A percentile compares a stretch with the other conserved stretches of the same genome.
Evolutionary conservation across 1,284 basidiomycete genomes (phyloP).

Genomic region (Sanguinoderma infundibulare): DNA sequence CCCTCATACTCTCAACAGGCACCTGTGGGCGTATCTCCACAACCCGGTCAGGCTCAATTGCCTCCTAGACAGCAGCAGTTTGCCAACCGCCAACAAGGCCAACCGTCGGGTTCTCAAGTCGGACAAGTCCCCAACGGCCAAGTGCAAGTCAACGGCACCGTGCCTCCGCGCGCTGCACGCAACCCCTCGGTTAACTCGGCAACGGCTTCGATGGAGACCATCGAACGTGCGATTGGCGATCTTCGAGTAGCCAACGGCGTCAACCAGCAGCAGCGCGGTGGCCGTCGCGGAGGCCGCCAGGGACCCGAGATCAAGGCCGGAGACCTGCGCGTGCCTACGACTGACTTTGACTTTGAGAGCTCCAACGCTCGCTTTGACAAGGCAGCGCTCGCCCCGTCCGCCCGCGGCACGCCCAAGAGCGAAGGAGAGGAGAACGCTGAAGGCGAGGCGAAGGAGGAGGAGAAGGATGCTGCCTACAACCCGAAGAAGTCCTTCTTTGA

Average conservation of each 20-base stretch:
- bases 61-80: constrained; percentile 34
- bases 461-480: constrained; percentile 63
- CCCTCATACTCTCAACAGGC: constrained; percentile 31
- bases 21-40: constrained; percentile 23
- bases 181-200: constrained; percentile 67
- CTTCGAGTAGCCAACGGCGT: constrained; percentile 50
- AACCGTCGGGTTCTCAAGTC: constrained; percentile 30
- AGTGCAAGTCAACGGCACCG: constrained; percentile 24
- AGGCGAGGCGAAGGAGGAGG: constrained; percentile 28
- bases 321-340: constrained; percentile 54
- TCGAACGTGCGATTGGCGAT: constrained; percentile 80
- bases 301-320: constrained; percentile 43
- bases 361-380: constrained; percentile 82
- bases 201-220: constrained; percentile 75
- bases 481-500: constrained; percentile 81
- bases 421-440: constrained; percentile 33
- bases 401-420: constrained; percentile 28
- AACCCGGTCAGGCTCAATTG: constrained; percentile 26
- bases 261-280: constrained; percentile 36
- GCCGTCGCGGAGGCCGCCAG: constrained; percentile 44
- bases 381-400: constrained; percentile 46
- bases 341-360: constrained; percentile 78
- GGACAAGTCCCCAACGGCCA: constrained; percentile 23
- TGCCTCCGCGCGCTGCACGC: constrained; percentile 22
- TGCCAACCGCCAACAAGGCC: constrained; percentile 31